Conservation (phyloP, 169 alveolate species). For the Plasmodium malariae region DNA sequence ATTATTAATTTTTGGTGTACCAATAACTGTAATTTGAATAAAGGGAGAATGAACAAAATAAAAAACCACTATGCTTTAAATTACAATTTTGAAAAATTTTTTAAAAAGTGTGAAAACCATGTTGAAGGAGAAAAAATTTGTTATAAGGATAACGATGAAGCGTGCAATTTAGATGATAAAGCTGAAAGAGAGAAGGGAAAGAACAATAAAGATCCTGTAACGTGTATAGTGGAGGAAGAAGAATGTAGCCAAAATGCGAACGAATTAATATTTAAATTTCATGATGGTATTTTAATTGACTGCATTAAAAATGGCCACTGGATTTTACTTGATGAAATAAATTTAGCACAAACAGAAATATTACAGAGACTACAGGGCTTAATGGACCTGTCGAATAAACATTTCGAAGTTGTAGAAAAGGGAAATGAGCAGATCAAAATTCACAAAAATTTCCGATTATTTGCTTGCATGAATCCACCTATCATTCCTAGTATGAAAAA, state of each 20-base stretch:
- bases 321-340: conserved; percentile 99
- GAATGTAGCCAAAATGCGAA: neutral
- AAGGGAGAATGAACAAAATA: too few relatives aligned
- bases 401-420: conserved; percentile 86
- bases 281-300: conserved; percentile 97
- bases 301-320: conserved; percentile 98
- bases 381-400: conserved; percentile 35
- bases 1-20: conserved; percentile 41
- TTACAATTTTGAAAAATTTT: conserved; percentile 22
- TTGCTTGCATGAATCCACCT: conserved; percentile 99
- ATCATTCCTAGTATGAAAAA: conserved; percentile 80
- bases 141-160: neutral
- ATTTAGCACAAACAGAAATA: conserved; percentile 97
- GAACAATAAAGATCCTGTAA: neutral
- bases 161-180: neutral
- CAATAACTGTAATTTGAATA: neutral
- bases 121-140: neutral
- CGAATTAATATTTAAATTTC: conserved; percentile 90
- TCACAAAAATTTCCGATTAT: conserved; percentile 96
- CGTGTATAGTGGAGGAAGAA: conserved; percentile 24
- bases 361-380: conserved; percentile 91
- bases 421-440: conserved; percentile 90
- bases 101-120: neutral
- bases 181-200: neutral
- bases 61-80: conserved; percentile 17